phyloP scores from a whole-genome alignment of 108 stramenopile species.

The Nitzschia palea region DNA sequence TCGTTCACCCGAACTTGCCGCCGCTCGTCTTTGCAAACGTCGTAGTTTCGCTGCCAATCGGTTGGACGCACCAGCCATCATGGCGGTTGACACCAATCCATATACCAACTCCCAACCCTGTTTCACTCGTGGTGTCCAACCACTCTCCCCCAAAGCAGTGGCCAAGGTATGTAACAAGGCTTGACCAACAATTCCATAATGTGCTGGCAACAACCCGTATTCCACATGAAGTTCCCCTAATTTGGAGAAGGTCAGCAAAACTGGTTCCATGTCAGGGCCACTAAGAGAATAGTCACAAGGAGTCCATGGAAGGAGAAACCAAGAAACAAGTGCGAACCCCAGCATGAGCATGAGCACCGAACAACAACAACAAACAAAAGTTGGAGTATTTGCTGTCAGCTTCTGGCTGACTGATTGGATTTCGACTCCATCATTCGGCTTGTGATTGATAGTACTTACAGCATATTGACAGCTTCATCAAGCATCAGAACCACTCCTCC shows the following conservation, averaged over 20 bases:
- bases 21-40: neutral
- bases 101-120: slow-evolving; percentile 31
- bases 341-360: no score
- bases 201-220: slow-evolving; percentile 37
- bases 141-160: slow-evolving; percentile 21
- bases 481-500: slow-evolving; percentile 25
- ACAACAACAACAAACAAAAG: no score
- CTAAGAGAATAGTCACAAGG: neutral
- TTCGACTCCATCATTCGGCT: no score
- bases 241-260: neutral
- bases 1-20: no score
- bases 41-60: neutral
- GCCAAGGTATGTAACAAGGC: slow-evolving; percentile 41
- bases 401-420: no score
- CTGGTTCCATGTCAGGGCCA: slow-evolving; percentile 31
- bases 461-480: slow-evolving; percentile 22
- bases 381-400: no score
- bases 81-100: slow-evolving; percentile 22
- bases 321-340: no score
- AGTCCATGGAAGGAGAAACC: no score
- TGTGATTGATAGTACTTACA: no score
- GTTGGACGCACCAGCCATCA: slow-evolving; percentile 16
- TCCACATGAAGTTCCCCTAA: slow-evolving; percentile 28
- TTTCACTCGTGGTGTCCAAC: slow-evolving; percentile 36
- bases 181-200: slow-evolving; percentile 37